Evolutionary conservation across 371 early-diverging fungal species (phyloP).

Genomic region (Massospora cicadina): DNA sequence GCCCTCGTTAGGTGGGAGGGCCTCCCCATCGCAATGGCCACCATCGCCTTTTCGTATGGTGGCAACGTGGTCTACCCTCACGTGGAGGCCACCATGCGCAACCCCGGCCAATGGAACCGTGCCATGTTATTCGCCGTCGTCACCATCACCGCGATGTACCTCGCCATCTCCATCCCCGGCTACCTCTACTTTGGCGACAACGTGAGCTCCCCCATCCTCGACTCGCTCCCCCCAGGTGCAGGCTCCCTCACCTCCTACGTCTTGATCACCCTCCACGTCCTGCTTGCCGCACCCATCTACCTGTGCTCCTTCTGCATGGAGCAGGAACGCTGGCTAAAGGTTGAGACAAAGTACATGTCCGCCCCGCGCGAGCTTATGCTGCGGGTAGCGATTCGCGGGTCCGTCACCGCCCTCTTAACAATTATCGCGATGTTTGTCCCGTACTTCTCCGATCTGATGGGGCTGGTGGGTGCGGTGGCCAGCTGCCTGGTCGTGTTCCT

Average conservation of each 20-base stretch:
- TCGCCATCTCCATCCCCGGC: conserved; percentile 50
- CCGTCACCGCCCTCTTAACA: conserved; percentile 27
- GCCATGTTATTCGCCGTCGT: conserved; percentile 42
- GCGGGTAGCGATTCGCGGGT: conserved; percentile 33
- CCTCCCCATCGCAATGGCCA: conserved; percentile 34
- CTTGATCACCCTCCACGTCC: conserved; percentile 55
- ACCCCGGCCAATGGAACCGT: conserved; percentile 49
- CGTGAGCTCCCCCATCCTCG: conserved; percentile 49
- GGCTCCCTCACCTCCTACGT: conserved; percentile 48
- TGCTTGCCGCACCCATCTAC: conserved; percentile 62
- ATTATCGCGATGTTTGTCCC: conserved; percentile 49
- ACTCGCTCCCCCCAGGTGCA: conserved; percentile 44
- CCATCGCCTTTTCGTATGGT: conserved; percentile 56
- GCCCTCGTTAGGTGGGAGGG: conserved; percentile 26
- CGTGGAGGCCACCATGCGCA: conserved; percentile 65
- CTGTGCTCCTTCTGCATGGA: conserved; percentile 61
- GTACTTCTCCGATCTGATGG: conserved; percentile 64
- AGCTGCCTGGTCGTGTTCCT: conserved; percentile 62
- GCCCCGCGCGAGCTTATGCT: conserved; percentile 23
- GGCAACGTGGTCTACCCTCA: conserved; percentile 72
- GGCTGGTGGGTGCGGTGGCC: conserved; percentile 58
- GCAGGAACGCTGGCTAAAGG: conserved; percentile 33
- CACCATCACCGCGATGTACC: conserved; percentile 54
- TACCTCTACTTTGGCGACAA: conserved; percentile 59
- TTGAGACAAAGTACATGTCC: conserved; percentile 9